These are phyloP conservation scores for Phlebopus sp. DNA, from an alignment of 1,284 basidiomycete species.

Conservation along the genomic window DNA sequence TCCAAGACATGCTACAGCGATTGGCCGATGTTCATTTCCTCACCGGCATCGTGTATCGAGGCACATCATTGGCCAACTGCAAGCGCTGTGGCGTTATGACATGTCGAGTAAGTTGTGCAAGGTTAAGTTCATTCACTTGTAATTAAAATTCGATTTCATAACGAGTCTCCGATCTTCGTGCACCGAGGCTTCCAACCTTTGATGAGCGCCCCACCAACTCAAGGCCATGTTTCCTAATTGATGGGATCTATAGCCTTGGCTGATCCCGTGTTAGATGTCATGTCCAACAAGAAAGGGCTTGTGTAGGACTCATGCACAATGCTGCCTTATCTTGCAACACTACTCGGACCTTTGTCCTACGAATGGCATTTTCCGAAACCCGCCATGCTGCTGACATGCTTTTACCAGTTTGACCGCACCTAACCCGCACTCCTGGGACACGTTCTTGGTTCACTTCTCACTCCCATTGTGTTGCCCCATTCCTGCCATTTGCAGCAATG, in stretches of 20 bases:
- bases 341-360: slow-evolving; percentile 47
- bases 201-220: slow-evolving; percentile 22
- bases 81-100: slow-evolving; percentile 29
- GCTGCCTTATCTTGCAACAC: slow-evolving; percentile 45
- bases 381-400: slow-evolving; percentile 63
- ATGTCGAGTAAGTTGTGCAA: slow-evolving; percentile 29
- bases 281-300: slow-evolving; percentile 9
- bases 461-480: slow-evolving; percentile 47
- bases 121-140: slow-evolving; percentile 37
- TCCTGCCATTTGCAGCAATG: slow-evolving; percentile 52
- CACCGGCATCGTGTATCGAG: slow-evolving; percentile 33
- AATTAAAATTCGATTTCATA: slow-evolving; percentile 39
- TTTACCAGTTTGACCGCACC: slow-evolving; percentile 48
- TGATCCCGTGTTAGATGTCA: slow-evolving; percentile 11
- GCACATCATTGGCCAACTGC: slow-evolving; percentile 32
- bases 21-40: slow-evolving; percentile 20
- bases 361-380: slow-evolving; percentile 51
- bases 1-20: slow-evolving; percentile 17
- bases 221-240: slow-evolving; percentile 30
- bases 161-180: slow-evolving; percentile 33
- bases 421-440: slow-evolving; percentile 57
- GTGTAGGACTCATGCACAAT: slow-evolving; percentile 25
- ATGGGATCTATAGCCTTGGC: slow-evolving; percentile 20
- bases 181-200: slow-evolving; percentile 30
- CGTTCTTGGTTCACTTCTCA: slow-evolving; percentile 43